phyloP scores from a whole-genome alignment of 345 rosid genomes.

The Microcos paniculata region DNA sequence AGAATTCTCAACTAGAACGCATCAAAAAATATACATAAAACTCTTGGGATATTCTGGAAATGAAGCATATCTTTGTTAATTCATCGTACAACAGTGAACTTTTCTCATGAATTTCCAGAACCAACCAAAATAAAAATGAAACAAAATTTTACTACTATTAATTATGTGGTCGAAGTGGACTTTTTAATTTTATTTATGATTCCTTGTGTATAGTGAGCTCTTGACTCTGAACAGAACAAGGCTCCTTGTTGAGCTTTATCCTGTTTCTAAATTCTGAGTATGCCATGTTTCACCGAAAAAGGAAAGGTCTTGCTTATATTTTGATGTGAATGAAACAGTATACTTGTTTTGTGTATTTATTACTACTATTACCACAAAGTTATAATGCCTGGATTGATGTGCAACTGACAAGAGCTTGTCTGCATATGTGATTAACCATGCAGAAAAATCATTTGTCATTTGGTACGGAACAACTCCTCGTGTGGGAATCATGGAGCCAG shows the following conservation, averaged over 20 bases:
- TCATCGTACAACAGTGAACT: no score
- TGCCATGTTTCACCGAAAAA: not conserved
- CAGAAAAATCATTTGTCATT: constrained; percentile 24
- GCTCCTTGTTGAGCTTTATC: no score
- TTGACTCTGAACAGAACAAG: no score
- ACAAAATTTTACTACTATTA: not conserved
- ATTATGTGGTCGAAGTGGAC: not conserved
- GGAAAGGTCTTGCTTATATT: not conserved
- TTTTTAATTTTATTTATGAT: not conserved
- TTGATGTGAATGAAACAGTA: not conserved
- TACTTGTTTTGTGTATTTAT: no score
- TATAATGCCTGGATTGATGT: no score
- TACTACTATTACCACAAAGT: no score
- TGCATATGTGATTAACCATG: not conserved
- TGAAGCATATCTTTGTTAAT: no score
- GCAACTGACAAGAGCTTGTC: not conserved
- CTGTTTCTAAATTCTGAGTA: no score
- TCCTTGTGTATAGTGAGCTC: not conserved
- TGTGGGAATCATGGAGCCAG: constrained; percentile 27
- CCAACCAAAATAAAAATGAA: not conserved
- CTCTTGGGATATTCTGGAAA: not conserved
- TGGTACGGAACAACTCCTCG: constrained; percentile 31
- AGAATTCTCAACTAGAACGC: not conserved
- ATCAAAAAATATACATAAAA: not conserved
- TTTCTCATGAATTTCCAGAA: not conserved